Percentiles rank a stretch among this genome's conserved stretches.
Conservation (phyloP, 2,329 filamentous ascomycete species). For the Trichoderma sp. region DNA sequence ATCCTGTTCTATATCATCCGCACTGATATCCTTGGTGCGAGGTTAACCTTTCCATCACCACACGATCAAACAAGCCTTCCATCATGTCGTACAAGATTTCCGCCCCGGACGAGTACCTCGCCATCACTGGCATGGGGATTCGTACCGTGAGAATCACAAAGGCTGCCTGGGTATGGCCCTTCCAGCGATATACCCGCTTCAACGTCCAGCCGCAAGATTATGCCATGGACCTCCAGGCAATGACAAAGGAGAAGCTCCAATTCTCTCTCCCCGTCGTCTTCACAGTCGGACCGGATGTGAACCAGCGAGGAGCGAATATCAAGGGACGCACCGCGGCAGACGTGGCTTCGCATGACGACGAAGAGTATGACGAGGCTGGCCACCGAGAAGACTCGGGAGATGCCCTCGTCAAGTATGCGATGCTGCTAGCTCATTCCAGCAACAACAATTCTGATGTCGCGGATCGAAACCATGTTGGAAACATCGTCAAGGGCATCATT, state of each 20-base stretch:
- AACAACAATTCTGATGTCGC: conserved; percentile 40
- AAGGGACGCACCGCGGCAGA: conserved; percentile 17
- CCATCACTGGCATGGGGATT: conserved; percentile 79
- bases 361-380: conserved; percentile 30
- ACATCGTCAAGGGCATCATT: conserved; percentile 87
- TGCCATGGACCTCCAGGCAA: conserved; percentile 78
- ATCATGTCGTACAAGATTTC: conserved; percentile 68
- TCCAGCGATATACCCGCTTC: conserved; percentile 65
- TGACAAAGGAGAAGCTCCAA: conserved; percentile 86
- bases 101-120: conserved; percentile 80
- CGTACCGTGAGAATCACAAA: conserved; percentile 76
- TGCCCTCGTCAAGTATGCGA: conserved; percentile 78
- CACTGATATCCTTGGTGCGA: too few species aligned
- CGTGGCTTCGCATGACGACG: conserved; percentile 14
- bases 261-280: conserved; percentile 82
- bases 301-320: conserved; percentile 53
- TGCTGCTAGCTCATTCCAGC: conserved; percentile 71
- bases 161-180: conserved; percentile 70
- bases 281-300: conserved; percentile 79
- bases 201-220: conserved; percentile 78
- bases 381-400: conserved; percentile 57
- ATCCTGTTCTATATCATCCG: too few species aligned
- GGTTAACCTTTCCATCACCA: background rate
- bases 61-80: conserved; percentile 31
- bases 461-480: conserved; percentile 66